Percentiles rank a stretch among this genome's conserved stretches.
These are phyloP conservation scores for Pilatotrama ljubarskyi DNA, from an alignment of 768 basidiomycete species.

Conservation along the genomic window DNA sequence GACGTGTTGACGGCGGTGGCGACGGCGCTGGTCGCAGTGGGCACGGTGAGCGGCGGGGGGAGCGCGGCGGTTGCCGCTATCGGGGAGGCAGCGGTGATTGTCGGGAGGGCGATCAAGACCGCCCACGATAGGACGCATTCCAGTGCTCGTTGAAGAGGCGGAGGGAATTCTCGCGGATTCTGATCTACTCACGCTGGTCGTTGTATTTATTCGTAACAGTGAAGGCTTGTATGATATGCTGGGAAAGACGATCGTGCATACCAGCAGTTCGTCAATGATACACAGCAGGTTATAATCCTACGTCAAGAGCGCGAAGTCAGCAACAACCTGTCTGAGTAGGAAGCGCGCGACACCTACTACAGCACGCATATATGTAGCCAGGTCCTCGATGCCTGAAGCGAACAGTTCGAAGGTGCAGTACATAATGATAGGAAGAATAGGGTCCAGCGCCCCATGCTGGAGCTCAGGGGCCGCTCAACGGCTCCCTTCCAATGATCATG, in stretches of 20 bases:
- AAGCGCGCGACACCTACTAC: too few relatives aligned
- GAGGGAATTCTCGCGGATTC: background rate
- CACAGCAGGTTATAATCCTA: too few relatives aligned
- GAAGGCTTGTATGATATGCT: too few relatives aligned
- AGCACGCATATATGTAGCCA: too few relatives aligned
- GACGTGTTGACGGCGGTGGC: constrained; percentile 19
- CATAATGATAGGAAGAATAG: too few relatives aligned
- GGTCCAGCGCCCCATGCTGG: too few relatives aligned
- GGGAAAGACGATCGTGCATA: too few relatives aligned
- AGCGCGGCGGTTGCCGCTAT: constrained; percentile 15
- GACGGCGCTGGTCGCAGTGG: constrained; percentile 17
- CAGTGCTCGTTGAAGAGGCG: background rate
- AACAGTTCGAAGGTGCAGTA: too few relatives aligned
- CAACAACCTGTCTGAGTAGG: too few relatives aligned
- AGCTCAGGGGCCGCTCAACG: constrained; percentile 2
- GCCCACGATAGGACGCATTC: constrained; percentile 14
- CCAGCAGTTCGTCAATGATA: too few relatives aligned
- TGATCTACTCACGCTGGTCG: background rate
- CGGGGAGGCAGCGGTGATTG: constrained; percentile 16
- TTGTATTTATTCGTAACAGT: background rate
- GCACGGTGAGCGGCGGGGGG: constrained; percentile 8
- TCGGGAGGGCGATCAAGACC: constrained; percentile 16
- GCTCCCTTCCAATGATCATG: background rate
- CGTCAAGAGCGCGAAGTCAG: too few relatives aligned
- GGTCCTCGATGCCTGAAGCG: background rate